Base-by-base conservation (phyloP, 495 filamentous ascomycete genomes). In the Annulohypoxylon moriforme region DNA sequence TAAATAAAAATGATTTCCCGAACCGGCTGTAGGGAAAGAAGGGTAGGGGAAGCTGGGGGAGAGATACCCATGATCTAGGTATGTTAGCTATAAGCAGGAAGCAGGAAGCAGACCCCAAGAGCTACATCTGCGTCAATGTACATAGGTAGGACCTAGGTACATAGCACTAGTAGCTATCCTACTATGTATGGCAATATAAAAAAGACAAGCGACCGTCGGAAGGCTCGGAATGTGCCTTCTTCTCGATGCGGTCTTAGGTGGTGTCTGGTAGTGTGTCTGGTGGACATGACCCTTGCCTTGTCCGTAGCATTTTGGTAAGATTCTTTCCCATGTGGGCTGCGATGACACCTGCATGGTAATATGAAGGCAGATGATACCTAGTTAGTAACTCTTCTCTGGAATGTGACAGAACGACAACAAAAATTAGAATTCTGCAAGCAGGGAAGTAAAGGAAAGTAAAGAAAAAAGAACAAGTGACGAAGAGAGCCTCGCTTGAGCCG, bases 1-100 rank as follows among this genome's bases (percentile, higher is more conserved):
- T 73, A 61, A 49, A 71, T 71, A 60, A 64, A 56, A 60, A 60
- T 9, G 20, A 5, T 22, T 7, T 52, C 60, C 60, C 64, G 20
- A 40, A 14, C 61, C 44, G 55, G 34, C 33, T 31, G n/a, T 13
- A 49, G 18, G 42, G 55, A 66, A 66, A 63, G 33, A 57, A 38
- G 36, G 36, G 36, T 40, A 40, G 13, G 36, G 36, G 33, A n/a
- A n/a, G n/a, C n/a, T n/a, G n/a, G n/a, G n/a, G n/a, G n/a, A n/a
- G 20, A 44, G 40, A 44, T 44, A 20, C 5, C 16, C 31, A 38
- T 14, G 38, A 34, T 59, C 33, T 2, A 36, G n/a, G n/a, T n/a
- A 36, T 36, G 33, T 36, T 14, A 40, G 36, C 36, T 40, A 42
- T 52, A 59, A 58, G 53, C 50, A 57, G 8, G 1, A 3, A 42